Percentiles rank a stretch among this genome's conserved stretches.
Conservation (phyloP, 805 yeast species). For the Saccharomycopsis sp. region DNA sequence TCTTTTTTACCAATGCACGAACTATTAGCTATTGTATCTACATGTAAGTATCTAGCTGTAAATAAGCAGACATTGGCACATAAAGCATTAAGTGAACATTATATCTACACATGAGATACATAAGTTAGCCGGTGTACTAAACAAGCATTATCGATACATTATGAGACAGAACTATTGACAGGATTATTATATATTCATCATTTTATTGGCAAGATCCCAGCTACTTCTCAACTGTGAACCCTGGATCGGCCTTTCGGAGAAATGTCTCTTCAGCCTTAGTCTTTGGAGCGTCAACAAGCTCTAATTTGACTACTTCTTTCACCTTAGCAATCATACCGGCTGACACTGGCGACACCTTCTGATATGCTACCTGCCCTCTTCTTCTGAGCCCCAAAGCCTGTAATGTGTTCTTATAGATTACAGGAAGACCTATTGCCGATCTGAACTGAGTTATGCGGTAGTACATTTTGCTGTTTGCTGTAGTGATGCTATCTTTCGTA, state of each 20-base stretch:
- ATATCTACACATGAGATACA: too few relatives aligned
- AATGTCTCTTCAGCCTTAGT: conserved; percentile 45
- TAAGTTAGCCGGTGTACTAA: too few relatives aligned
- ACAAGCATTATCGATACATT: neutral
- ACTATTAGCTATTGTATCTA: too few relatives aligned
- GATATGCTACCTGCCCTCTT: conserved; percentile 71
- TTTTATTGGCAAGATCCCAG: neutral
- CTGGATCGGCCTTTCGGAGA: conserved; percentile 58
- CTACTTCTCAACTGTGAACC: conserved; percentile 44
- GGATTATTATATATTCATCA: neutral
- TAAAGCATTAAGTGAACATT: too few relatives aligned
- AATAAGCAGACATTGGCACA: too few relatives aligned
- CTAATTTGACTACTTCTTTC: conserved; percentile 82
- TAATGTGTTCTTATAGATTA: conserved; percentile 55
- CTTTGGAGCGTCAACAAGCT: conserved; percentile 52
- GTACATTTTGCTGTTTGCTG: conserved; percentile 29
- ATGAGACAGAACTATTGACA: neutral
- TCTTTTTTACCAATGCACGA: neutral
- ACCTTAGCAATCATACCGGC: conserved; percentile 82
- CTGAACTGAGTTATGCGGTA: conserved; percentile 70
- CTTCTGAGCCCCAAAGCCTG: conserved; percentile 66
- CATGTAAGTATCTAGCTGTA: too few relatives aligned
- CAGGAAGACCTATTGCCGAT: conserved; percentile 83
- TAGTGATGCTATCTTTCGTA: too few relatives aligned
- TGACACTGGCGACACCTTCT: conserved; percentile 62